Evolutionary conservation across 352 stramenopile genomes (phyloP), one percentile per base, ranked within the genome.

Genomic region (Globisporangium cylindrosporum): DNA sequence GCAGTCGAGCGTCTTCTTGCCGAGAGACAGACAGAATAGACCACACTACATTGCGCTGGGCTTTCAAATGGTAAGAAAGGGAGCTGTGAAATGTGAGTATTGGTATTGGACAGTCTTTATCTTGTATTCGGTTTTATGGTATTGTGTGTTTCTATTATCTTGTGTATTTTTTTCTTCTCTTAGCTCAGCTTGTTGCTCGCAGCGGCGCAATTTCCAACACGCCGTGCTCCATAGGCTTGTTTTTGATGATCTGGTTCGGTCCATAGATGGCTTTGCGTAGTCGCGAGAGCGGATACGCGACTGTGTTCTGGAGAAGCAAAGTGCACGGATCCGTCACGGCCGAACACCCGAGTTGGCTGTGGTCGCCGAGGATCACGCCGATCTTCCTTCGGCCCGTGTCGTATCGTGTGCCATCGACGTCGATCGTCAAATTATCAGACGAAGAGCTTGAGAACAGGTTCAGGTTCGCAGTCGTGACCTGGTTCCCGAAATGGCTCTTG

Each of bases 401-500:
- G 63, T 89, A 92, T 14, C 62, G 70, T 55, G 71, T 63, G 2
- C 65, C 73, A 25, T 72, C 69, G 20, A 81, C 71, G 8, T 81
- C 73, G 38, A 77, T 74, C 49, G 43, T 71, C 46, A 73, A 65
- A 58, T 66, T 90, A 14, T 4, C 80, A 34, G 66, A 24, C 62
- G 72, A 18, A 9, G 64, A 67, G 48, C 62, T 65, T 22, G 64
- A 66, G 43, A 94, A 76, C 10, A 94, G 67, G 43, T 77, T 87
- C 41, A 94, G 72, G 61, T 94, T 92, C 0, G 86, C 86, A 2
- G 86, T 93, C 34, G 86, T 92, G 29, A 90, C 86, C 67, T 94
- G 86, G 75, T 94, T 94, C 57, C 84, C 86, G 54, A 94, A 92
- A 63, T 94, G 84, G 74, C 82, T 91, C 68, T 88, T 90, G 66